phyloP scores from a whole-genome alignment of 345 rosid species.

The Raphanus sativus region DNA sequence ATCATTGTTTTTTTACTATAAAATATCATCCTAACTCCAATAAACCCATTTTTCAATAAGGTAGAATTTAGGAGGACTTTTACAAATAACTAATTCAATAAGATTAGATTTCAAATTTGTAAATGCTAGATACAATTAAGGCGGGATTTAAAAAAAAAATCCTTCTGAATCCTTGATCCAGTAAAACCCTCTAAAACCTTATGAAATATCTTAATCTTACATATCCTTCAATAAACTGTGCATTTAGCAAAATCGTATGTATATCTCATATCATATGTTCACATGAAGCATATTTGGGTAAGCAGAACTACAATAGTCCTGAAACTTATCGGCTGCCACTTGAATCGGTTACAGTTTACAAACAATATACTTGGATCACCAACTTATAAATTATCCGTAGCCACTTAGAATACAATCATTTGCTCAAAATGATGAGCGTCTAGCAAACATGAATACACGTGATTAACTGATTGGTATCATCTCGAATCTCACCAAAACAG shows the following conservation, averaged over 20 bases:
- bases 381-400: not conserved
- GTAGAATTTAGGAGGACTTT: no score
- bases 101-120: no score
- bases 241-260: not conserved
- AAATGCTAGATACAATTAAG: no score
- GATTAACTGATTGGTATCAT: not conserved
- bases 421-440: conserved; percentile 1
- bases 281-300: not conserved
- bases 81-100: no score
- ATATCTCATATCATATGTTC: not conserved
- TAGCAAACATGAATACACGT: not conserved
- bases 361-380: not conserved
- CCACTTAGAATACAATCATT: not conserved
- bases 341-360: not conserved
- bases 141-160: no score
- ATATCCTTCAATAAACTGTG: not conserved
- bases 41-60: no score
- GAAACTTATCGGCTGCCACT: not conserved
- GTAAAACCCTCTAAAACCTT: not conserved
- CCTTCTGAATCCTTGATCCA: conserved; percentile 18
- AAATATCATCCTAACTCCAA: no score
- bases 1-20: no score
- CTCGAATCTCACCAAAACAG: not conserved
- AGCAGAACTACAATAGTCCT: not conserved
- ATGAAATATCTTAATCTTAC: not conserved